Evolutionary conservation across 1,139 yeast species (phyloP).

Genomic region (Blastobotrys indianensis): DNA sequence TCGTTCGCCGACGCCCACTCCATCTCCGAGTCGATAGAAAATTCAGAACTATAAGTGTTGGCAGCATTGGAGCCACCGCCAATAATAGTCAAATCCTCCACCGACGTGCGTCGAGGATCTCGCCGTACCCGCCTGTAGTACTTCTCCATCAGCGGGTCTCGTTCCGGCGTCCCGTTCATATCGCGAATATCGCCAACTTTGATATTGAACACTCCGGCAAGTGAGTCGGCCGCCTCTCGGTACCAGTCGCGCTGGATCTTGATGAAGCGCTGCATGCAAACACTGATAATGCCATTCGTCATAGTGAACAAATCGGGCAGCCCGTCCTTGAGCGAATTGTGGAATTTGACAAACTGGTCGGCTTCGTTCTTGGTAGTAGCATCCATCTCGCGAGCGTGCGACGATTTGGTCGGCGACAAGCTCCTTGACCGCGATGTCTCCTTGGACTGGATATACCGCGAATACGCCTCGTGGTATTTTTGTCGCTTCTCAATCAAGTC

Average conservation of each 20-base stretch:
- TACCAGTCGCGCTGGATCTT: constrained; percentile 27
- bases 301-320: constrained; percentile 25
- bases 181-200: constrained; percentile 19
- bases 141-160: constrained; percentile 21
- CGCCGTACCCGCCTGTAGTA: background rate
- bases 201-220: constrained; percentile 23
- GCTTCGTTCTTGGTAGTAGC: constrained; percentile 15
- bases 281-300: constrained; percentile 24
- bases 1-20: too few relatives aligned
- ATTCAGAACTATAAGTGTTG: too few relatives aligned
- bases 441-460: constrained; percentile 22
- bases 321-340: constrained; percentile 26
- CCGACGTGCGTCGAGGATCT: background rate
- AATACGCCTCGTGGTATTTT: constrained; percentile 20
- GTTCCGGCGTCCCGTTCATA: background rate
- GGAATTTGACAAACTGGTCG: constrained; percentile 24
- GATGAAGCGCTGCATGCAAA: constrained; percentile 22
- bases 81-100: constrained; percentile 4
- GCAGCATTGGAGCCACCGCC: too few relatives aligned
- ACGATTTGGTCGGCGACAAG: too few relatives aligned
- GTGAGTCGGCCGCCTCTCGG: constrained; percentile 24
- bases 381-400: constrained; percentile 1
- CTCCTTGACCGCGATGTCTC: background rate
- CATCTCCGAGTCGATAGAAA: too few relatives aligned
- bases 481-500: constrained; percentile 21